phyloP scores from a whole-genome alignment of 805 yeast species.

The Metschnikowia anglica region DNA sequence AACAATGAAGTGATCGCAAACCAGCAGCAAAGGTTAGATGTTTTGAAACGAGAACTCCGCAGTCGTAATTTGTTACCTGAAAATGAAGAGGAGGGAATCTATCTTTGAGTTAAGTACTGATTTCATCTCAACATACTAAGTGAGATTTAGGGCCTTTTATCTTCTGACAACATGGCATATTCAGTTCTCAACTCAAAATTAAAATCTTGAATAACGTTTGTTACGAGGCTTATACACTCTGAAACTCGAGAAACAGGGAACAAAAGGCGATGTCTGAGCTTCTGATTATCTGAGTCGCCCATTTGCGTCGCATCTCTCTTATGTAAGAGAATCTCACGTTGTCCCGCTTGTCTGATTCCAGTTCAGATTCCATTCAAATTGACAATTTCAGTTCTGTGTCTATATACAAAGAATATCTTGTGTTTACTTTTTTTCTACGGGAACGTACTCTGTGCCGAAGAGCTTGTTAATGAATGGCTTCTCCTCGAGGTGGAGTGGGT shows the following conservation, averaged over 20 bases:
- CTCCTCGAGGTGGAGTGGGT: conserved; percentile 46
- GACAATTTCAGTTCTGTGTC: too few species aligned
- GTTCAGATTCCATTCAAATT: neutral
- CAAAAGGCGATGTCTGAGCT: too few species aligned
- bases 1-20: conserved; percentile 54
- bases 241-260: too few species aligned
- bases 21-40: conserved; percentile 47
- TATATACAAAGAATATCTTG: too few species aligned
- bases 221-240: too few species aligned
- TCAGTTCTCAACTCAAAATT: too few species aligned
- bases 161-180: too few species aligned
- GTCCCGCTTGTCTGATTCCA: neutral
- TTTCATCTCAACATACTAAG: too few species aligned
- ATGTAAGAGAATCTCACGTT: neutral
- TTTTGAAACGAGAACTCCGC: conserved; percentile 48
- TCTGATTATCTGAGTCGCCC: too few species aligned
- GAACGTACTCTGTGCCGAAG: conserved; percentile 37
- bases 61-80: conserved; percentile 32
- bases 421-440: conserved; percentile 23
- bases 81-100: conserved; percentile 9
- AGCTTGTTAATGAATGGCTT: conserved; percentile 43
- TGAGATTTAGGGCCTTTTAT: too few species aligned
- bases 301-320: too few species aligned
- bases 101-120: conserved; percentile 10
- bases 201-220: too few species aligned